Conservation (phyloP, 2,329 filamentous ascomycete genomes). For the Tolypocladium paradoxum region DNA sequence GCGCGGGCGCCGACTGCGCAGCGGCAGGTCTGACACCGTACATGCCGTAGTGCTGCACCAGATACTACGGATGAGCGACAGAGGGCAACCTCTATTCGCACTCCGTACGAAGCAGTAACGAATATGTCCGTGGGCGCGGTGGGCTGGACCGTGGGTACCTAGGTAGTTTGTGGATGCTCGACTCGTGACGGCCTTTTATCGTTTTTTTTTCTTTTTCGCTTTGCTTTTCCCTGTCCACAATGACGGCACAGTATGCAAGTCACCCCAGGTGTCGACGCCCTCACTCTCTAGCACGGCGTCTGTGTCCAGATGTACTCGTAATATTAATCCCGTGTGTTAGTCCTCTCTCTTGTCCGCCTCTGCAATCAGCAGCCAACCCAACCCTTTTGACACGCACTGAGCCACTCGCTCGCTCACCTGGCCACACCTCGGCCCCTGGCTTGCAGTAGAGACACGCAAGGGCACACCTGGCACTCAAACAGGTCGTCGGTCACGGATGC, state of each 20-base stretch:
- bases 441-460: conserved; percentile 9
- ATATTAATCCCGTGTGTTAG: background rate
- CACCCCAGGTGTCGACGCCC: background rate
- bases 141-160: background rate
- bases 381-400: background rate
- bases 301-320: background rate
- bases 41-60: too few relatives aligned
- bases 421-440: conserved; percentile 1
- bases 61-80: background rate
- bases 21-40: background rate
- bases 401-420: background rate
- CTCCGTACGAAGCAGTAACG: background rate
- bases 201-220: too few relatives aligned
- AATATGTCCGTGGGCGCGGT: background rate
- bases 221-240: background rate
- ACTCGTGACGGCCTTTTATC: background rate
- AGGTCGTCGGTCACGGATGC: background rate
- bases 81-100: too few relatives aligned
- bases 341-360: background rate
- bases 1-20: background rate
- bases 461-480: conserved; percentile 3
- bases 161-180: background rate
- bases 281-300: background rate
- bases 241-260: background rate
- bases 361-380: background rate